These are phyloP conservation scores for Marasmius tenuissimus DNA, from an alignment of 1,284 basidiomycete species.

Conservation along the genomic window DNA sequence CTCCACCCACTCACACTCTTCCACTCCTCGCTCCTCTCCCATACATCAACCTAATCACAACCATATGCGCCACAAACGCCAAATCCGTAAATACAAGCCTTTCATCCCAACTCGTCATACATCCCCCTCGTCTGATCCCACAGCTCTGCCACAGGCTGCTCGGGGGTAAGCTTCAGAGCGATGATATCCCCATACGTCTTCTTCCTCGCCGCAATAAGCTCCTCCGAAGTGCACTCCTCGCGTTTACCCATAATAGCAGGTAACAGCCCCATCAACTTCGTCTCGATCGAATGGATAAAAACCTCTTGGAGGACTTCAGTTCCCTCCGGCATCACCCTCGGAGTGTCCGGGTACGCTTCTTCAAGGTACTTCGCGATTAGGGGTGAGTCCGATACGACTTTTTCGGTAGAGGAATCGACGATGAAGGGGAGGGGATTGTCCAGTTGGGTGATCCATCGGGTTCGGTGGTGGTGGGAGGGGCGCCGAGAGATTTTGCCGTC, in stretches of 20 bases:
- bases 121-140: neutral
- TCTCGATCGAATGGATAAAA: neutral
- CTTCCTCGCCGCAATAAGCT: constrained; percentile 29
- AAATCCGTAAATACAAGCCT: constrained; percentile 31
- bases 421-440: constrained; percentile 13
- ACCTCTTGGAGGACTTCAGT: neutral
- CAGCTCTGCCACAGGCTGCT: neutral
- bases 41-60: constrained; percentile 22
- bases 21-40: constrained; percentile 24
- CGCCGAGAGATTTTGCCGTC: neutral
- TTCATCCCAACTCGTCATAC: constrained; percentile 20
- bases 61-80: constrained; percentile 26
- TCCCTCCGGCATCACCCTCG: neutral
- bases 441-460: constrained; percentile 7
- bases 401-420: constrained; percentile 15
- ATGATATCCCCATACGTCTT: constrained; percentile 20
- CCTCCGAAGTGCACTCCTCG: constrained; percentile 19
- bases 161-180: neutral
- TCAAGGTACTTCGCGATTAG: constrained; percentile 18
- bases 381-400: constrained; percentile 6
- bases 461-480: neutral
- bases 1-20: constrained; percentile 28
- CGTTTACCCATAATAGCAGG: neutral
- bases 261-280: neutral
- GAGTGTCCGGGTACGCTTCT: constrained; percentile 8